phyloP scores from a whole-genome alignment of 441 rosid genomes.

The Isatis lusitanica region DNA sequence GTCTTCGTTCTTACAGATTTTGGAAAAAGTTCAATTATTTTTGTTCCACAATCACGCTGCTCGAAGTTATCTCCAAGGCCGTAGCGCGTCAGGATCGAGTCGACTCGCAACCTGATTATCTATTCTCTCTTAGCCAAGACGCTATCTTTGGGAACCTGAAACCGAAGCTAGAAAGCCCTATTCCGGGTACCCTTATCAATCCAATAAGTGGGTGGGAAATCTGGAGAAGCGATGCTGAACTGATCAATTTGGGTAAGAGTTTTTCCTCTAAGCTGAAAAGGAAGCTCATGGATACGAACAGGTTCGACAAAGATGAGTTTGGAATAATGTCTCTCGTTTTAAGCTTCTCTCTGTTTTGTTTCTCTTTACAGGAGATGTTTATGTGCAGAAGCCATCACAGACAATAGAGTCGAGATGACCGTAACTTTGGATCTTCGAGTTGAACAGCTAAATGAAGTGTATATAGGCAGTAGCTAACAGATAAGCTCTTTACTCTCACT shows the following conservation, averaged over 20 bases:
- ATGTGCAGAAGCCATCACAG: too few relatives aligned
- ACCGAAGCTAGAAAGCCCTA: constrained; percentile 53
- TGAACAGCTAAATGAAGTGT: too few relatives aligned
- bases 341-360: too few relatives aligned
- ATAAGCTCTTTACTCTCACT: too few relatives aligned
- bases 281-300: constrained; percentile 58
- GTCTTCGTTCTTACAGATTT: constrained; percentile 22
- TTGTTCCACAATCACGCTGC: constrained; percentile 60
- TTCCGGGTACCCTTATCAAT: constrained; percentile 49
- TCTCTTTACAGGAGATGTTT: too few relatives aligned
- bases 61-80: constrained; percentile 72
- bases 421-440: too few relatives aligned
- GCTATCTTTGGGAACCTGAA: constrained; percentile 55
- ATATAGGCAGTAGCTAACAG: too few relatives aligned
- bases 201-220: constrained; percentile 67
- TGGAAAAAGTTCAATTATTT: constrained; percentile 9
- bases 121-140: constrained; percentile 60
- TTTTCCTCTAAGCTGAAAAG: constrained; percentile 54
- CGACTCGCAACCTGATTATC: constrained; percentile 49
- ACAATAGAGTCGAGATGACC: too few relatives aligned
- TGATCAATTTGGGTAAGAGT: constrained; percentile 49
- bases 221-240: constrained; percentile 47
- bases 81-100: constrained; percentile 35
- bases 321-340: too few relatives aligned
- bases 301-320: constrained; percentile 51